phyloP scores from a whole-genome alignment of 345 rosid species.

The Salix udensis region DNA sequence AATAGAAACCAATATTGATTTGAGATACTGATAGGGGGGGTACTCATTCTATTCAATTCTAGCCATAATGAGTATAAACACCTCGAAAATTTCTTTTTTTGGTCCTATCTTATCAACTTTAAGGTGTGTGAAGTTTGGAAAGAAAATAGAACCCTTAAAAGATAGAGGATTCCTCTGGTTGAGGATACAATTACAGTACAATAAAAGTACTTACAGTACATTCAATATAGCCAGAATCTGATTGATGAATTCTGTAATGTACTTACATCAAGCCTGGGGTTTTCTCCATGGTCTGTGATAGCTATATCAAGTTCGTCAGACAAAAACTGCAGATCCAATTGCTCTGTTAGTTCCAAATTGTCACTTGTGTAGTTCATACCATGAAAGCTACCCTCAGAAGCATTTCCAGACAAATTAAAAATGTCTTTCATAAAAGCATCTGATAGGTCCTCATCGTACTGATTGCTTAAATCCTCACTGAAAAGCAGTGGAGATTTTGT shows the following conservation, averaged over 20 bases:
- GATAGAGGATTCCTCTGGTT: no score
- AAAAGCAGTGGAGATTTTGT: slow-evolving; percentile 50
- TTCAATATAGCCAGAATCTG: no score
- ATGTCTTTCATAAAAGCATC: slow-evolving; percentile 50
- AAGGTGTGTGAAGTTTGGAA: background rate
- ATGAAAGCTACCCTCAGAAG: slow-evolving; percentile 51
- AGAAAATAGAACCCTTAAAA: no score
- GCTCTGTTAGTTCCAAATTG: slow-evolving; percentile 45
- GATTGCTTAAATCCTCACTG: slow-evolving; percentile 45
- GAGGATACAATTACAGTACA: no score
- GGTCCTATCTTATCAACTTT: background rate
- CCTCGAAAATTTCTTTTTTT: background rate
- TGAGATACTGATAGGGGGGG: background rate
- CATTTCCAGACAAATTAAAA: slow-evolving; percentile 47
- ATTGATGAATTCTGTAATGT: background rate
- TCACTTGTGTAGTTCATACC: slow-evolving; percentile 42
- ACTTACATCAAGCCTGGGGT: slow-evolving; percentile 81
- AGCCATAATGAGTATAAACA: background rate
- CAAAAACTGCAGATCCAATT: slow-evolving; percentile 73
- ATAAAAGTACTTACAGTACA: no score
- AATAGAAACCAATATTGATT: background rate
- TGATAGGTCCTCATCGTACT: slow-evolving; percentile 42
- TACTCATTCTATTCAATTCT: background rate
- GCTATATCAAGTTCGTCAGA: slow-evolving; percentile 82
- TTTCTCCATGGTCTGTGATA: slow-evolving; percentile 69